Evolutionary conservation across 2,329 filamentous ascomycete species (phyloP).

Genomic region (Bipolaris victoriae): DNA sequence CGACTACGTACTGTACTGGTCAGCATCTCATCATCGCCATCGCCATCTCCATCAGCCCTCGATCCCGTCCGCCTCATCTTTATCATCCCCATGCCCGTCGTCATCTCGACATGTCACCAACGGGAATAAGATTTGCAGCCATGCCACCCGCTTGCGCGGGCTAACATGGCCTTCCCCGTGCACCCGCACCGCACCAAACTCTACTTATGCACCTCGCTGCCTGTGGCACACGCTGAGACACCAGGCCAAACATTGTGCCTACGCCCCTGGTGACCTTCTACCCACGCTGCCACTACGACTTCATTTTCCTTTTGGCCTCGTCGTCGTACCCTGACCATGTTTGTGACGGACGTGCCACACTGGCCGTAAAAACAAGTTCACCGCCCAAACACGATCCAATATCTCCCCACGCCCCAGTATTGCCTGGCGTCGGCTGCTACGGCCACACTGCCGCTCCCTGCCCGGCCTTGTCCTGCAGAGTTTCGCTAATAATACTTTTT

Average conservation of each 20-base stretch:
- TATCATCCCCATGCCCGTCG: neutral
- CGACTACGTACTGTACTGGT: neutral
- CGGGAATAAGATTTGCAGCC: slow-evolving; percentile 4
- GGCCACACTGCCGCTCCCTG: neutral
- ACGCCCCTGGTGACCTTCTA: neutral
- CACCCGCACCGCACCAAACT: neutral
- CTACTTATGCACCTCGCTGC: slow-evolving; percentile 10
- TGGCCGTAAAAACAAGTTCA: slow-evolving; percentile 5
- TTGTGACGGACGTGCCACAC: slow-evolving; percentile 9
- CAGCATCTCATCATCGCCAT: neutral
- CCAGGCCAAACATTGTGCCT: slow-evolving; percentile 5
- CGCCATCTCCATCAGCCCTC: neutral
- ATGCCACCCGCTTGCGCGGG: too few species aligned
- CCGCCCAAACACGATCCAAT: neutral
- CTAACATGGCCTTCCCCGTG: too few species aligned
- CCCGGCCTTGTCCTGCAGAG: neutral
- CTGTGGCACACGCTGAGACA: slow-evolving; percentile 17
- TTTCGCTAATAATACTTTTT: neutral
- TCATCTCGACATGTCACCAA: neutral
- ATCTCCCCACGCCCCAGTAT: neutral
- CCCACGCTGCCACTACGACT: slow-evolving; percentile 1
- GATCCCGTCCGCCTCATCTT: neutral
- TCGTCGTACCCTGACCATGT: neutral
- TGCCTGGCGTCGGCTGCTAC: neutral
- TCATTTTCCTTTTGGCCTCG: too few species aligned